Evolutionary conservation across 2,329 filamentous ascomycete species (phyloP), one percentile per base, ranked within the genome.

Genomic region (Pyricularia sp.): DNA sequence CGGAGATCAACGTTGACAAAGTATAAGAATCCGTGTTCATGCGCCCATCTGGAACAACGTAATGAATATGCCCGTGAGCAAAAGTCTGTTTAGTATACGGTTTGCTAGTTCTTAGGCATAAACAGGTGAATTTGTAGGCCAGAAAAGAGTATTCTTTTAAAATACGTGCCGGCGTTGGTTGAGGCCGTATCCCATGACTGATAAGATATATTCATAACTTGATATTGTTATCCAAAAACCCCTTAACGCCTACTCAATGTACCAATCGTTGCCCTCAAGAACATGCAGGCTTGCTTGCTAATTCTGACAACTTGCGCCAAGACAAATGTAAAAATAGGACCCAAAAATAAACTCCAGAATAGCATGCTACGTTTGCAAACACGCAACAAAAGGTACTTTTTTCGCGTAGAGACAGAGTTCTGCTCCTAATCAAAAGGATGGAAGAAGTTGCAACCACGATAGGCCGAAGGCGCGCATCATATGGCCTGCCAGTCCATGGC

Each of bases 401-500:
- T 55, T 55, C 20, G 42, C 9, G 42, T 6, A n/a, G 42, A 3
- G 42, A 7, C 20, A 55, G 5, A 55, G 42, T 10, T 55, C 42
- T 7, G 42, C 42, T 5, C 42, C 42, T 1, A 7, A n/a, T 55
- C 6, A 55, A 5, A n/a, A 55, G 17, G 2, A 33, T 33, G 31
- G 10, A 33, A 33, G 20, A n/a, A 42, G 42, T 55, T 9, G 42
- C 20, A 55, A n/a, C 42, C 42, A 12, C 20, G 20, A 9, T n/a
- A n/a, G 4, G 42, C 17, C n/a, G 42, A 61, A 61, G 12, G 11
- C 58, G 12, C 17, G 33, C 33, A 25, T 73, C 69, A 77, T 20
- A 77, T 76, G 9, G 78, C 79, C 73, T 86, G 83, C 85, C 84
- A 86, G 70, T 87, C 85, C 85, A 87, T 88, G 1, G 84, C 85